Conservation (phyloP, 1,139 yeast genomes). For the Scheffersomyces insectosa region DNA sequence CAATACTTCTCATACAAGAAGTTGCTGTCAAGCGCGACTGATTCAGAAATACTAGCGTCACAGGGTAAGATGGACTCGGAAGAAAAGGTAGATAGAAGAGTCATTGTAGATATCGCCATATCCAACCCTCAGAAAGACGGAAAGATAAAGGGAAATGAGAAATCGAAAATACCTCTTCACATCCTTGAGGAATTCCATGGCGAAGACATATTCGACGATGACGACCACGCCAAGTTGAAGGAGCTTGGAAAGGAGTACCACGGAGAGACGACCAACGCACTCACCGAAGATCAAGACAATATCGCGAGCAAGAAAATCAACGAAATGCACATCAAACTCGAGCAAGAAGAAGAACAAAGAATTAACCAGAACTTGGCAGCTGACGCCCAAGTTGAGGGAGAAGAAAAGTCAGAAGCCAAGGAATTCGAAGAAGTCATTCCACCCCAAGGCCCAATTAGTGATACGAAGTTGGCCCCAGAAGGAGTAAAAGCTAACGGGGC, state of each 20-base stretch:
- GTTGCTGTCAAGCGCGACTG: slow-evolving; percentile 24
- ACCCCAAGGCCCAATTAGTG: background rate
- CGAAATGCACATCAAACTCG: slow-evolving; percentile 10
- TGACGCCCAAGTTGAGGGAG: slow-evolving; percentile 1
- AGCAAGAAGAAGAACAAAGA: slow-evolving; percentile 6
- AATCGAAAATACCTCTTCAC: slow-evolving; percentile 27
- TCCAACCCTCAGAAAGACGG: slow-evolving; percentile 27
- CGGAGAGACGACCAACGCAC: slow-evolving; percentile 12
- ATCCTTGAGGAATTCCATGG: slow-evolving; percentile 32
- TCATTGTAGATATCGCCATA: slow-evolving; percentile 42
- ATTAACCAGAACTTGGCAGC: background rate
- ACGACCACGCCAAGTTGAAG: slow-evolving; percentile 20
- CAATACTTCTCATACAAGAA: slow-evolving; percentile 36
- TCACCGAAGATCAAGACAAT: slow-evolving; percentile 17
- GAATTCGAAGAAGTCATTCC: slow-evolving; percentile 3
- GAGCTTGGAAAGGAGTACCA: slow-evolving; percentile 10
- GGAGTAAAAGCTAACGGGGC: slow-evolving; percentile 3
- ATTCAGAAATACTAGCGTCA: slow-evolving; percentile 5
- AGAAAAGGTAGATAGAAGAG: slow-evolving; percentile 13
- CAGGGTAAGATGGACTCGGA: slow-evolving; percentile 3
- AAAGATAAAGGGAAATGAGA: slow-evolving; percentile 34
- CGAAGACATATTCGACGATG: slow-evolving; percentile 27
- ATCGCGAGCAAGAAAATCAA: slow-evolving; percentile 16
- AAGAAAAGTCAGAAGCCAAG: slow-evolving; percentile 5
- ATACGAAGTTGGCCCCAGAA: background rate